phyloP scores from a whole-genome alignment of 176 grass and related monocot genomes.

The Aegilops tauschii region DNA sequence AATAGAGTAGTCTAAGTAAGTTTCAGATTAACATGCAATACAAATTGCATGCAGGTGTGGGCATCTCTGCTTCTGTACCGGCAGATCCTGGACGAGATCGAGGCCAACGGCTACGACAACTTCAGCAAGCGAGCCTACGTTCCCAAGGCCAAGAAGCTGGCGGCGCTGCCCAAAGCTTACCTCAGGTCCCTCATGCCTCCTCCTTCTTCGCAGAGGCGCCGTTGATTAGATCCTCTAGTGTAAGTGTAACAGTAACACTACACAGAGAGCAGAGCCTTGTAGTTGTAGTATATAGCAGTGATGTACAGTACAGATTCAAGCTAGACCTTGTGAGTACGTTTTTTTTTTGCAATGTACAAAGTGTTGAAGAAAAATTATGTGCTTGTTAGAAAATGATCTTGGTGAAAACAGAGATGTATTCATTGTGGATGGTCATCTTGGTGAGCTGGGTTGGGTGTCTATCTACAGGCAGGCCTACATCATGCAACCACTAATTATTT shows the following conservation, averaged over 20 bases:
- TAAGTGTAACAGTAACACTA: not conserved
- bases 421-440: not conserved
- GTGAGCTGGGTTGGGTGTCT: not conserved
- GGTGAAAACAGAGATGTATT: not conserved
- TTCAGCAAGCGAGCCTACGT: constrained; percentile 88
- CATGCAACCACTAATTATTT: not conserved
- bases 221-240: not conserved
- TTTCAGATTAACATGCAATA: not conserved
- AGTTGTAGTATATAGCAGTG: not conserved
- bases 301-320: not conserved
- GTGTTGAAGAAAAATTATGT: not conserved
- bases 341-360: constrained; percentile 1
- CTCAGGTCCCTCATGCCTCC: constrained; percentile 45
- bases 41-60: constrained; percentile 69
- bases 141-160: constrained; percentile 84
- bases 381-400: not conserved
- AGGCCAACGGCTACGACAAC: constrained; percentile 84
- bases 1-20: no score
- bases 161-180: constrained; percentile 80
- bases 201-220: constrained; percentile 27
- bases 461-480: not conserved
- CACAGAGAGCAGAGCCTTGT: not conserved
- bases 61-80: constrained; percentile 82
- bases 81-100: constrained; percentile 95
- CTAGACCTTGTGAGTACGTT: not conserved